These are phyloP conservation scores for Microglena sp. DNA, from an alignment of 139 green algal species.

Conservation along the genomic window DNA sequence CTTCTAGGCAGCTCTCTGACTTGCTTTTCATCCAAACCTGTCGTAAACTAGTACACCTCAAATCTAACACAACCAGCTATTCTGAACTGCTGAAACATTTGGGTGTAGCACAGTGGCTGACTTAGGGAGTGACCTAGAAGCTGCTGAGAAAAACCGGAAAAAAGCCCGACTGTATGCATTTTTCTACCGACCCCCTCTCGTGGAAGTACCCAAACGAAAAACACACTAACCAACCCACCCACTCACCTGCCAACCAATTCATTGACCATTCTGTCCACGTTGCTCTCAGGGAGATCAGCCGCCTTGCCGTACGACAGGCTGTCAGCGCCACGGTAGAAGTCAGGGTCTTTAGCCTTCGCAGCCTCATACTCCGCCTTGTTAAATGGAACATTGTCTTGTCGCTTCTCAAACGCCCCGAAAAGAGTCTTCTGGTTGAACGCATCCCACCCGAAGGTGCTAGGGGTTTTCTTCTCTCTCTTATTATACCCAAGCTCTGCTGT, in stretches of 20 bases:
- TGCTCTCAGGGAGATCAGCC: slow-evolving; percentile 45
- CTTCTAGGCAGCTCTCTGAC: too few relatives aligned
- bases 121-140: too few relatives aligned
- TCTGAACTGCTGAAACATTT: too few relatives aligned
- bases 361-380: slow-evolving; percentile 63
- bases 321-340: slow-evolving; percentile 72
- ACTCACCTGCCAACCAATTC: slow-evolving; percentile 69
- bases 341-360: slow-evolving; percentile 56
- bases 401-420: slow-evolving; percentile 78
- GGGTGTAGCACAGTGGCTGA: too few relatives aligned
- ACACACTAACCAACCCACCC: not conserved
- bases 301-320: slow-evolving; percentile 61
- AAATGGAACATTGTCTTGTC: slow-evolving; percentile 46
- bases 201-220: too few relatives aligned
- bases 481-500: slow-evolving; percentile 33
- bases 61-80: too few relatives aligned
- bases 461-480: slow-evolving; percentile 68
- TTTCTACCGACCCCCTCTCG: too few relatives aligned
- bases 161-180: too few relatives aligned
- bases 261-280: slow-evolving; percentile 84
- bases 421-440: slow-evolving; percentile 59
- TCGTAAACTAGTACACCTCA: too few relatives aligned
- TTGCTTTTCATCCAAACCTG: too few relatives aligned
- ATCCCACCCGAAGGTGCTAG: slow-evolving; percentile 63
- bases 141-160: too few relatives aligned